Evolutionary conservation across 2,329 filamentous ascomycete species (phyloP).

Genomic region (Exophiala mesophila): DNA sequence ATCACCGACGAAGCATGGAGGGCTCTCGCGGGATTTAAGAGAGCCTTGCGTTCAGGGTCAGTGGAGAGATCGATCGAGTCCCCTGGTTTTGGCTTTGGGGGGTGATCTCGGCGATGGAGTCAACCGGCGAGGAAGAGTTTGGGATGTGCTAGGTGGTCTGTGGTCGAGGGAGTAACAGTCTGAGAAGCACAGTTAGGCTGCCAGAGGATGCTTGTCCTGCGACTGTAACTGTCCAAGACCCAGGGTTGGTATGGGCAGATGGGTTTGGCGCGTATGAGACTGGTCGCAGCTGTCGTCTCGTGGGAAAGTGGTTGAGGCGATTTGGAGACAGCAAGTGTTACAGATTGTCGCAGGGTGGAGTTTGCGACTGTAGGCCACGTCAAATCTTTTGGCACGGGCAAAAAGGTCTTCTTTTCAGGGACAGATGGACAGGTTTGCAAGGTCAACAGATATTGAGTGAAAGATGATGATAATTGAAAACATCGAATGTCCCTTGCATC

Average conservation of each 20-base stretch:
- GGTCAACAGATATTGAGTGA: background rate
- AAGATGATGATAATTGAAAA: background rate
- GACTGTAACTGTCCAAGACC: conserved; percentile 16
- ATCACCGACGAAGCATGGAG: conserved; percentile 16
- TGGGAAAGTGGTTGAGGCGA: conserved; percentile 16
- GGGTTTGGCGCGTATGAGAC: conserved; percentile 23
- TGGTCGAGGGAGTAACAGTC: conserved; percentile 15
- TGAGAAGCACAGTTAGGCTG: conserved; percentile 10
- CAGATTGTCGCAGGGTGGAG: conserved; percentile 13
- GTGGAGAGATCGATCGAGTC: too few relatives aligned
- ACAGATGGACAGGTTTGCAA: too few relatives aligned
- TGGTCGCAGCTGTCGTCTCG: conserved; percentile 20
- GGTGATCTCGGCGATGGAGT: conserved; percentile 20
- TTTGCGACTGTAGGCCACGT: conserved; percentile 2
- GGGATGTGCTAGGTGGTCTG: conserved; percentile 6
- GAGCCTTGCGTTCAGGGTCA: conserved; percentile 6
- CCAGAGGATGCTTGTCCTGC: conserved; percentile 13
- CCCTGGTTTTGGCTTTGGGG: too few relatives aligned
- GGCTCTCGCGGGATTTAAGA: conserved; percentile 18
- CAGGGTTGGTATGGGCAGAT: conserved; percentile 8
- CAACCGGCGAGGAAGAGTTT: conserved; percentile 12
- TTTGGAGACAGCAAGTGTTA: conserved; percentile 24
- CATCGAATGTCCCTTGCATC: too few relatives aligned
- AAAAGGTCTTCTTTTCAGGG: too few relatives aligned
- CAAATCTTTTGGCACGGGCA: background rate